These are phyloP conservation scores for Blastobotrys robertii DNA, from an alignment of 805 yeast species.

Conservation along the genomic window DNA sequence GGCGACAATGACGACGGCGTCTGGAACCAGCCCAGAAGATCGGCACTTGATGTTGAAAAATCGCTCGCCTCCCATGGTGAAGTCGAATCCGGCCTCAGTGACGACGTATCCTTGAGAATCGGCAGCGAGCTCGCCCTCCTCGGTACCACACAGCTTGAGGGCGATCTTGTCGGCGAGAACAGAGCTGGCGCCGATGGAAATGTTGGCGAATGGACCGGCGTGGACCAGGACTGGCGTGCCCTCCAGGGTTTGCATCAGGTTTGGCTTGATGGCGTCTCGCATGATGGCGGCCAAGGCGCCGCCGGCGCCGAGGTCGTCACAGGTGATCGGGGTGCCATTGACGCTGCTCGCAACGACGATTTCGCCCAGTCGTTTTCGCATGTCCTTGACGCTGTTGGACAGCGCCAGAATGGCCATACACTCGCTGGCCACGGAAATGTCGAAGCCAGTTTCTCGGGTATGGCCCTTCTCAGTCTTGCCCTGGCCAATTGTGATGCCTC, in stretches of 20 bases:
- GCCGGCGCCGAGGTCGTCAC: slow-evolving; percentile 90
- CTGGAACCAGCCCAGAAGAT: slow-evolving; percentile 83
- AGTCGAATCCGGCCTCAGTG: slow-evolving; percentile 97
- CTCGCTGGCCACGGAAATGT: slow-evolving; percentile 93
- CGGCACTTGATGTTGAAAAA: slow-evolving; percentile 94
- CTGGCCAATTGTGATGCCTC: slow-evolving; percentile 83
- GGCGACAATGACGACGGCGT: slow-evolving; percentile 87
- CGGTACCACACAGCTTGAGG: slow-evolving; percentile 73
- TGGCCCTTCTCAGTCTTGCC: slow-evolving; percentile 90
- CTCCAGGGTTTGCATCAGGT: slow-evolving; percentile 92
- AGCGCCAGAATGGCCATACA: slow-evolving; percentile 93
- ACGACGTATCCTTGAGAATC: slow-evolving; percentile 66
- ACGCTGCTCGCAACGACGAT: slow-evolving; percentile 80
- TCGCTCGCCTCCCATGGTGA: slow-evolving; percentile 98
- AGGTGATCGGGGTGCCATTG: slow-evolving; percentile 75
- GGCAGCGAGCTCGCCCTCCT: slow-evolving; percentile 31
- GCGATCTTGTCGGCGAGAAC: slow-evolving; percentile 91
- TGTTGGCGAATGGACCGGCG: slow-evolving; percentile 97
- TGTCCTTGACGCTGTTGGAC: slow-evolving; percentile 64
- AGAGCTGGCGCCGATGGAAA: slow-evolving; percentile 93
- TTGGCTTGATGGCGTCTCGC: slow-evolving; percentile 94
- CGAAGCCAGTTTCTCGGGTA: slow-evolving; percentile 83
- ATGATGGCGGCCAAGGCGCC: slow-evolving; percentile 91
- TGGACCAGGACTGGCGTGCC: slow-evolving; percentile 98
- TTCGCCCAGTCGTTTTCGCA: slow-evolving; percentile 78